Percentiles rank a stretch among this genome's conserved stretches.
Conservation (phyloP, 495 filamentous ascomycete species). For the Amphirosellinia nigrospora region DNA sequence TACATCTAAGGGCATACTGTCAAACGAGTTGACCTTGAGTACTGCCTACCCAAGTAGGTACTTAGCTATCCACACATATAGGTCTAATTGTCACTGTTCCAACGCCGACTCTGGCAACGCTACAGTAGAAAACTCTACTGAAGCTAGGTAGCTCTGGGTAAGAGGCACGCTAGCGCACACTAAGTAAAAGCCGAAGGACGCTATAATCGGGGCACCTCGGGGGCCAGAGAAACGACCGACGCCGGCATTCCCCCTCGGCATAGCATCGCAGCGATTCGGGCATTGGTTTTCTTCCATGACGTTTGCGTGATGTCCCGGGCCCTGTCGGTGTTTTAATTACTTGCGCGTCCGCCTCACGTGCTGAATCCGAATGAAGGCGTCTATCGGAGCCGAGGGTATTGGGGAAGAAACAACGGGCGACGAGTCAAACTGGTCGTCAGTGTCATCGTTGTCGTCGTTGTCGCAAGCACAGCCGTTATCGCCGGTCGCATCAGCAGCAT, state of each 20-base stretch:
- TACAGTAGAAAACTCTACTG: background rate
- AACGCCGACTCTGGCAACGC: background rate
- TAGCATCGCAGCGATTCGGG: slow-evolving; percentile 18
- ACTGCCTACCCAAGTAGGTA: no score
- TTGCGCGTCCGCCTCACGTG: slow-evolving; percentile 9
- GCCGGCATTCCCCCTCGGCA: slow-evolving; percentile 13
- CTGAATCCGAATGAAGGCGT: background rate
- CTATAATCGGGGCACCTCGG: slow-evolving; percentile 11
- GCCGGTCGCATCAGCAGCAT: background rate
- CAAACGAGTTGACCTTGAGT: background rate
- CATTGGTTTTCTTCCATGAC: slow-evolving; percentile 13
- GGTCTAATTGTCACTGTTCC: background rate
- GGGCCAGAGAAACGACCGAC: slow-evolving; percentile 3
- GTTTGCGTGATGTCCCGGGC: background rate
- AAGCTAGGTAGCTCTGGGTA: no score
- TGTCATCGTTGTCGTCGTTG: background rate
- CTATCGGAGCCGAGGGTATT: background rate
- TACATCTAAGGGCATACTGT: background rate
- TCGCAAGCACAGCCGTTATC: background rate
- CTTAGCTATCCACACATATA: no score
- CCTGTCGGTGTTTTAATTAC: slow-evolving; percentile 14
- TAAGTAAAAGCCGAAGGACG: background rate
- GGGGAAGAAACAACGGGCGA: background rate
- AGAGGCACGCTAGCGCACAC: background rate
- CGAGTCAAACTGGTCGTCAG: background rate